A percentile compares a stretch with the other conserved stretches of the same genome.
These are phyloP conservation scores for Teunomyces pallodes DNA, from an alignment of 805 yeast genomes.

Conservation along the genomic window DNA sequence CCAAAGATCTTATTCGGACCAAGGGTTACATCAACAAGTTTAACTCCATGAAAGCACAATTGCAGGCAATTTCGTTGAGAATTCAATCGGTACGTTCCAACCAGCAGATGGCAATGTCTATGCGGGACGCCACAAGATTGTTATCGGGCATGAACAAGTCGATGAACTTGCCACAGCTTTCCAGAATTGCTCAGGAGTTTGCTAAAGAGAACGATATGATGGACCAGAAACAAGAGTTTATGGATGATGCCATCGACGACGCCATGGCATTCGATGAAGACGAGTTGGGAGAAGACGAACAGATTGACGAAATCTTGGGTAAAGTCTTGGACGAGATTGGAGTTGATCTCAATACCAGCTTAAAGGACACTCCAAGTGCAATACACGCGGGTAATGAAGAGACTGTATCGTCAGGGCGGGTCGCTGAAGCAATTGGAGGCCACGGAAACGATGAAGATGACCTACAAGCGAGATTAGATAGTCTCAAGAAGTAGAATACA, in stretches of 20 bases:
- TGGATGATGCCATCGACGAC: slow-evolving; percentile 97
- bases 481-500: slow-evolving; percentile 54
- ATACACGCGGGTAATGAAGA: slow-evolving; percentile 34
- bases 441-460: slow-evolving; percentile 62
- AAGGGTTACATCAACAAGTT: slow-evolving; percentile 81
- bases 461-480: slow-evolving; percentile 82
- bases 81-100: slow-evolving; percentile 90
- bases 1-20: slow-evolving; percentile 90
- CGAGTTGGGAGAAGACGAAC: slow-evolving; percentile 80
- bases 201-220: slow-evolving; percentile 91
- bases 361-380: slow-evolving; percentile 46
- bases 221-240: slow-evolving; percentile 99
- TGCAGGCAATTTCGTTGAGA: slow-evolving; percentile 90
- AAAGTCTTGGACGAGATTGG: slow-evolving; percentile 96
- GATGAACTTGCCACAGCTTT: slow-evolving; percentile 88
- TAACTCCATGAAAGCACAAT: slow-evolving; percentile 88
- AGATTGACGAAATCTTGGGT: slow-evolving; percentile 85
- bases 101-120: slow-evolving; percentile 91
- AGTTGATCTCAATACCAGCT: slow-evolving; percentile 62
- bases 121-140: slow-evolving; percentile 89
- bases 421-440: slow-evolving; percentile 52
- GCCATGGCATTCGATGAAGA: slow-evolving; percentile 82
- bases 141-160: slow-evolving; percentile 83
- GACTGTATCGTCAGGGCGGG: slow-evolving; percentile 28
- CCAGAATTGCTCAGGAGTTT: slow-evolving; percentile 90